Evolutionary conservation across 1,139 yeast species (phyloP).

Genomic region (Geotrichum carabidarum): DNA sequence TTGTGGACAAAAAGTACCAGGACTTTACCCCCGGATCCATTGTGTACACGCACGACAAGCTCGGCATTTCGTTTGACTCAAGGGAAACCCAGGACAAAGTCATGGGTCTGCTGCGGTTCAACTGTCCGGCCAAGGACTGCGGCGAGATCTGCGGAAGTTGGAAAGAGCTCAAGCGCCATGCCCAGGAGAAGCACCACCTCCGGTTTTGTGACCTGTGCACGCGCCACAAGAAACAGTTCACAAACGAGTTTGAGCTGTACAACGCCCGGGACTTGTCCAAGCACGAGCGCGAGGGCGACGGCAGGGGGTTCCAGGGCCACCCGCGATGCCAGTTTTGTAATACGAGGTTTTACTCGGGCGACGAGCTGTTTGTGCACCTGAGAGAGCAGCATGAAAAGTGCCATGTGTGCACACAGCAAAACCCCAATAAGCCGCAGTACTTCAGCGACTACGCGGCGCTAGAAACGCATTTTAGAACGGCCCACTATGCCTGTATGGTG

Average conservation of each 20-base stretch:
- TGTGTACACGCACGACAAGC: constrained; percentile 31
- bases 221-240: constrained; percentile 58
- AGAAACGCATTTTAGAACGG: constrained; percentile 64
- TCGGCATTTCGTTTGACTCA: constrained; percentile 36
- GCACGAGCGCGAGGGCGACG: constrained; percentile 68
- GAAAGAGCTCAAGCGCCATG: constrained; percentile 61
- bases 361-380: constrained; percentile 77
- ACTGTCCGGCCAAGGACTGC: constrained; percentile 53
- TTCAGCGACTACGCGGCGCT: constrained; percentile 71
- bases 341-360: constrained; percentile 77
- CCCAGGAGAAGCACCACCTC: constrained; percentile 52
- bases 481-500: constrained; percentile 77
- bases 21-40: constrained; percentile 40
- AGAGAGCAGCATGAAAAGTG: constrained; percentile 85
- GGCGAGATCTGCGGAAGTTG: constrained; percentile 41
- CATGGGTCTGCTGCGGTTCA: constrained; percentile 49
- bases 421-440: constrained; percentile 61
- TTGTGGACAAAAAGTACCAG: constrained; percentile 41
- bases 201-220: constrained; percentile 75
- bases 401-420: constrained; percentile 72
- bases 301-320: constrained; percentile 78
- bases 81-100: constrained; percentile 41
- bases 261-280: constrained; percentile 56
- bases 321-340: constrained; percentile 83
- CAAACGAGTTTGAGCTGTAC: constrained; percentile 62